Percentiles rank a stretch among this genome's conserved stretches.
These are phyloP conservation scores for Apiospora sp. DNA, from an alignment of 2,329 filamentous ascomycete species.

Conservation along the genomic window DNA sequence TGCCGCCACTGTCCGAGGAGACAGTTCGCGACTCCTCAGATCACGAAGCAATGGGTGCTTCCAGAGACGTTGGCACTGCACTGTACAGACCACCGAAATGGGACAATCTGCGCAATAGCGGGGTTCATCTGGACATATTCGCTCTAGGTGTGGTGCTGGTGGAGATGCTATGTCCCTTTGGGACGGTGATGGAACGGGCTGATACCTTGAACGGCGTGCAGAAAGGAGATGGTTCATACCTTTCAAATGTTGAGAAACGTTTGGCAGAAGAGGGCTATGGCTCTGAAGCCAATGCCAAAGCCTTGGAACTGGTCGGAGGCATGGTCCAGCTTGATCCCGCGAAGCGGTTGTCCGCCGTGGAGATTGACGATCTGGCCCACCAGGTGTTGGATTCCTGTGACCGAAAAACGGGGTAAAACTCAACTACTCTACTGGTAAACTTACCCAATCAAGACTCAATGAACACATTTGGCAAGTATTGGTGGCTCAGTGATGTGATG, in stretches of 20 bases:
- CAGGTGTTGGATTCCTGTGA: slow-evolving; percentile 7
- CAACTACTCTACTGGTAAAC: slow-evolving; percentile 2
- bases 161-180: slow-evolving; percentile 65
- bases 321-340: slow-evolving; percentile 38
- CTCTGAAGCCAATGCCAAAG: slow-evolving; percentile 29
- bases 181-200: slow-evolving; percentile 57
- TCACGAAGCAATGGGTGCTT: slow-evolving; percentile 4
- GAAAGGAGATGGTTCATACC: slow-evolving; percentile 30
- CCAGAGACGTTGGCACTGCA: slow-evolving; percentile 65
- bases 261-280: slow-evolving; percentile 34
- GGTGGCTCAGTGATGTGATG: background rate
- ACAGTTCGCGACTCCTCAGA: slow-evolving; percentile 25
- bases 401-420: slow-evolving; percentile 16
- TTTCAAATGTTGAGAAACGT: slow-evolving; percentile 26
- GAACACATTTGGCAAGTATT: background rate
- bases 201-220: slow-evolving; percentile 39
- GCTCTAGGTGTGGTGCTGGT: slow-evolving; percentile 68
- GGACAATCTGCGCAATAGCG: slow-evolving; percentile 46
- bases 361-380: slow-evolving; percentile 29
- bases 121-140: slow-evolving; percentile 65
- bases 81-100: slow-evolving; percentile 63
- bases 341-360: slow-evolving; percentile 34
- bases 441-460: background rate
- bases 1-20: slow-evolving; percentile 31
- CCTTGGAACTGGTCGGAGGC: slow-evolving; percentile 33